These are phyloP conservation scores for Musa schizocarpa DNA, from an alignment of 176 grass and related monocot genomes.

Conservation along the genomic window DNA sequence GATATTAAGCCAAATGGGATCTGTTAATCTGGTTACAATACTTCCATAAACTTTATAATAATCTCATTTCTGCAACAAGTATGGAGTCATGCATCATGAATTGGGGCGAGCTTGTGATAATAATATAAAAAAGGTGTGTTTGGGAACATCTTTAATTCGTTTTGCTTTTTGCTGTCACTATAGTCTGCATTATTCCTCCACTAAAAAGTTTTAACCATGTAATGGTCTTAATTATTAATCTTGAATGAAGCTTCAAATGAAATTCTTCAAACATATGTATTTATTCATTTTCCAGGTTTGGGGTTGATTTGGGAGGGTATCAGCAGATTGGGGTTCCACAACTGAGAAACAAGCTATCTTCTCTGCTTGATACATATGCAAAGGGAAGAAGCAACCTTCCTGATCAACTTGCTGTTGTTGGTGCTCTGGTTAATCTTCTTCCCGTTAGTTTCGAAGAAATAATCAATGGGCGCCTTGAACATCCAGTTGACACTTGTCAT, in stretches of 20 bases:
- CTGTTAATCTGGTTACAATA: no score
- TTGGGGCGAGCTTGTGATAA: background rate
- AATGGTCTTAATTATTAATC: background rate
- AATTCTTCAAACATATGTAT: background rate
- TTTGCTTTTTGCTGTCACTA: background rate
- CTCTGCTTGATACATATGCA: slow-evolving; percentile 29
- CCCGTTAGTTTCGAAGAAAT: slow-evolving; percentile 51
- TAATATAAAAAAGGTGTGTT: background rate
- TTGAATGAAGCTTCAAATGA: no score
- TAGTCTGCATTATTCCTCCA: background rate
- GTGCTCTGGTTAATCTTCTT: slow-evolving; percentile 60
- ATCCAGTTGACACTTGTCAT: slow-evolving; percentile 22
- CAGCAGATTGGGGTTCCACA: slow-evolving; percentile 37
- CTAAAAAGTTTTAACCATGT: background rate
- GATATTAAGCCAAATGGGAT: no score
- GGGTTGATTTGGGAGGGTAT: slow-evolving; percentile 47
- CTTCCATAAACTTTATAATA: no score
- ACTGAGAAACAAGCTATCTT: slow-evolving; percentile 44
- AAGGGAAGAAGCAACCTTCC: slow-evolving; percentile 29
- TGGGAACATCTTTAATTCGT: background rate
- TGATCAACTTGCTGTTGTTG: slow-evolving; percentile 49
- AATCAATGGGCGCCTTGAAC: slow-evolving; percentile 17
- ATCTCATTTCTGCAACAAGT: background rate
- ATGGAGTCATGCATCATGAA: background rate
- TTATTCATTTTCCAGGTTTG: slow-evolving; percentile 40